A percentile compares a stretch with the other conserved stretches of the same genome.
Conservation (phyloP, 2,329 filamentous ascomycete genomes). For the Fusarium euwallaceae region DNA sequence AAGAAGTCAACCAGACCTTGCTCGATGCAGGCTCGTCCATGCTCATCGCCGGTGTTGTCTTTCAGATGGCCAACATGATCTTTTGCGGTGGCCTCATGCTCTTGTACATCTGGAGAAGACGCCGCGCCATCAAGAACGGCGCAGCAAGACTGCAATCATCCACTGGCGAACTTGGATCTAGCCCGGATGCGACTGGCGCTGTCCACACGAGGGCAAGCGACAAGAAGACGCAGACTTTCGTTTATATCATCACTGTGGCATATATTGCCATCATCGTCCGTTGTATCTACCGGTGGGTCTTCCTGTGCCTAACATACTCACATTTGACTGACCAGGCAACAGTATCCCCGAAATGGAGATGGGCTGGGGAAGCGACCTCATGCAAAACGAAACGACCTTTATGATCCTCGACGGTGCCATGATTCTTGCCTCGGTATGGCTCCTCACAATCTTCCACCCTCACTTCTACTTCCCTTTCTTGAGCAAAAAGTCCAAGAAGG, state of each 20-base stretch:
- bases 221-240: conserved; percentile 36
- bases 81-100: conserved; percentile 42
- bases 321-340: background rate
- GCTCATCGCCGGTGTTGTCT: conserved; percentile 41
- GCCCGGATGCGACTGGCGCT: background rate
- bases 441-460: conserved; percentile 32
- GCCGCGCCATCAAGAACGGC: conserved; percentile 27
- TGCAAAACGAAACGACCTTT: conserved; percentile 40
- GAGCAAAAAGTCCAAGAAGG: conserved; percentile 12
- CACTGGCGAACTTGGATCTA: background rate
- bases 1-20: conserved; percentile 15
- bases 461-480: conserved; percentile 36
- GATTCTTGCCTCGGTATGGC: conserved; percentile 36
- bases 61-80: conserved; percentile 43
- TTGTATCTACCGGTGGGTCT: conserved; percentile 35
- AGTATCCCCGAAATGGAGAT: conserved; percentile 41
- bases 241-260: conserved; percentile 17
- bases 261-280: conserved; percentile 37
- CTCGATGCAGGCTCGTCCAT: conserved; percentile 32
- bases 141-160: conserved; percentile 7
- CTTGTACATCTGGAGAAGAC: conserved; percentile 38
- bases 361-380: conserved; percentile 38
- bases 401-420: conserved; percentile 36
- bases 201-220: conserved; percentile 22
- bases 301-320: accelerated